phyloP scores from a whole-genome alignment of 1,284 basidiomycete genomes.

The Amylostereum chailletii region DNA sequence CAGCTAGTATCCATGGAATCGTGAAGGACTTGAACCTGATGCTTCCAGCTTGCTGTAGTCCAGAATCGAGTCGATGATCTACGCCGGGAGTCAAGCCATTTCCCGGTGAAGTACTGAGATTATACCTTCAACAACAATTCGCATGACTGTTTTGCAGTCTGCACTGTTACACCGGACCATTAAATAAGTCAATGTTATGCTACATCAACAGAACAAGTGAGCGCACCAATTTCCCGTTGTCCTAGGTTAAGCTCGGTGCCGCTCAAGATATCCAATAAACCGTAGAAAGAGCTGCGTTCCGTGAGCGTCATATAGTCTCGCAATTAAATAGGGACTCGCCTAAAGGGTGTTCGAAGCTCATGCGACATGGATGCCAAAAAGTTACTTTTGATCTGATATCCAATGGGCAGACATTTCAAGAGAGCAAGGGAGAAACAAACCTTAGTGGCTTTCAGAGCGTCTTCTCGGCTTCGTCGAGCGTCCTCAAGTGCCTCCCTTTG shows the following conservation, averaged over 20 bases:
- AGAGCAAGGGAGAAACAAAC: constrained; percentile 19
- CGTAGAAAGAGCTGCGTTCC: constrained; percentile 56
- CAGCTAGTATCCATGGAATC: not conserved
- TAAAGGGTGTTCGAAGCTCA: constrained; percentile 64
- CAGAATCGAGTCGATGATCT: constrained; percentile 70
- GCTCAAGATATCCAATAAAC: constrained; percentile 56
- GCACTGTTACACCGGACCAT: constrained; percentile 38
- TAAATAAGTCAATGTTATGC: constrained; percentile 1
- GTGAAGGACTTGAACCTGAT: constrained; percentile 33
- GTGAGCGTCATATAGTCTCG: not conserved
- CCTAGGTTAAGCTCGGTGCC: constrained; percentile 57
- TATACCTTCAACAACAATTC: constrained; percentile 57
- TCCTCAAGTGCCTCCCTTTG: constrained; percentile 59
- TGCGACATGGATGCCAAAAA: constrained; percentile 72
- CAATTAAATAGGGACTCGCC: constrained; percentile 25
- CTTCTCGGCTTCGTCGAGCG: constrained; percentile 58
- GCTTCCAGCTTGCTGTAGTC: constrained; percentile 71
- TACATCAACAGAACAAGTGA: not conserved
- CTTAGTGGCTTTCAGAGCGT: constrained; percentile 65
- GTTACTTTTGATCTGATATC: constrained; percentile 58
- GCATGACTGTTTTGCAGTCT: constrained; percentile 68
- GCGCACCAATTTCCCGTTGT: constrained; percentile 57
- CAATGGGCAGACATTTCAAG: not conserved
- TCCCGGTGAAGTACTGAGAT: not conserved
- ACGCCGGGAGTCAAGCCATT: not conserved